phyloP scores from a whole-genome alignment of 192 early-diverging fungal genomes.

The Coemansia sp. region DNA sequence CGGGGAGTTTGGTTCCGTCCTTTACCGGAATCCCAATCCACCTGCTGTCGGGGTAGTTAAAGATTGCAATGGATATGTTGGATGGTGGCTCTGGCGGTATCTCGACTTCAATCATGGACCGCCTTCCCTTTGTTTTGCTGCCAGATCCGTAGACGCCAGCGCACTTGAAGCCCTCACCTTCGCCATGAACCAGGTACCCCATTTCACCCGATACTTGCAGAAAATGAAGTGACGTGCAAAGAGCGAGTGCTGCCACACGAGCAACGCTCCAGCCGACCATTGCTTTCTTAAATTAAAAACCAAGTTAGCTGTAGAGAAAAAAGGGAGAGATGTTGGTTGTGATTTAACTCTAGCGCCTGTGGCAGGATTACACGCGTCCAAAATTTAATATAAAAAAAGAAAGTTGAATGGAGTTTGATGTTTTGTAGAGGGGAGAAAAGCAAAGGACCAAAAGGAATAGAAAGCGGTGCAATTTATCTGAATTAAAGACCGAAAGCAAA shows the following conservation, averaged over 20 bases:
- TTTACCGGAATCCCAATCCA: conserved; percentile 45
- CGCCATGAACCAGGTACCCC: conserved; percentile 34
- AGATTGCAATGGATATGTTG: conserved; percentile 35
- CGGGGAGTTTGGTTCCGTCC: conserved; percentile 28
- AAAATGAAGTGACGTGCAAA: neutral
- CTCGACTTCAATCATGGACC: conserved; percentile 33
- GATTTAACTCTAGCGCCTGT: too few species aligned
- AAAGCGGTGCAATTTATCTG: too few species aligned
- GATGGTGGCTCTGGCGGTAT: conserved; percentile 42
- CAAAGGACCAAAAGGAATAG: too few species aligned
- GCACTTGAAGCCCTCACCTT: conserved; percentile 44
- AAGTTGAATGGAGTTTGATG: too few species aligned
- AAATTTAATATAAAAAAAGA: too few species aligned
- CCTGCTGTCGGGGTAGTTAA: conserved; percentile 38
- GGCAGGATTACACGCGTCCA: too few species aligned
- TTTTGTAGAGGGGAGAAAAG: too few species aligned
- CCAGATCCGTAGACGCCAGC: conserved; percentile 41
- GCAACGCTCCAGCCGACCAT: neutral
- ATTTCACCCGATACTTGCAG: conserved; percentile 14
- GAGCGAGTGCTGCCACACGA: neutral
- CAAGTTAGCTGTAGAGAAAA: too few species aligned
- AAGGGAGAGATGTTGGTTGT: too few species aligned
- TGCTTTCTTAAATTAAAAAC: too few species aligned
- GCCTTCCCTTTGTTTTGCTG: conserved; percentile 9
- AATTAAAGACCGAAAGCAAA: too few species aligned